Evolutionary conservation across 169 alveolate genomes (phyloP), one percentile per base, ranked within the genome.

Genomic region (Plasmodium relictum): DNA sequence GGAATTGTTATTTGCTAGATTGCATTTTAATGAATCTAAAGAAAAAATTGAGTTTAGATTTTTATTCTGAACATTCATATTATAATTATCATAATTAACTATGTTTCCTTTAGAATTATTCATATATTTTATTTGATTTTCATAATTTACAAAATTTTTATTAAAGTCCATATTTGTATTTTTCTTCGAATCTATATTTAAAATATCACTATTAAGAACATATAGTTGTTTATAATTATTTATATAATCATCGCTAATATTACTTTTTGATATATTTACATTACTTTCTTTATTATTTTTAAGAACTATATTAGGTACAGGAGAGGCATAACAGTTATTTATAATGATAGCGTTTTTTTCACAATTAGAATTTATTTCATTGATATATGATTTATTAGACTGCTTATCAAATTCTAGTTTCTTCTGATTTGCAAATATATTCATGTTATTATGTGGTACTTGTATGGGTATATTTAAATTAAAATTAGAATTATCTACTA

Each of bases 161-260:
- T 22, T 65, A 31, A 66, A 22, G 14, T 63, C 41, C 10, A 7
- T 58, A 69, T 42, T 63, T 69, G 26, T 20, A 48, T 42, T 78
- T 63, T 56, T 65, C 31, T 9, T 26, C 16, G 63, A 52, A 70
- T 65, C 44, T 12, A 50, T 26, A 63, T 52, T 56, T 7, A 62
- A 26, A 45, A 69, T 26, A 16, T 18, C 52, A 44, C 48, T 26
- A 22, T 42, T 78, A 20, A 6, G 2, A 7, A 24, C 7, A 16
- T 78, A 63, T 44, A 12, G 78, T 16, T 31, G 31, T 63, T 63
- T 62, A 69, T 45, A 78, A 78, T 78, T 50, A 69, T 48, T 63
- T 54, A 20, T 24, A 50, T 62, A 37, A 45, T 74, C 66, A 0
- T 61, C 65, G 41, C 65, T 66, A 26, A 42, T 18, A 42, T 78